These are phyloP conservation scores for Cardiospermum halicacabum DNA, from an alignment of 345 rosid species.

Conservation along the genomic window DNA sequence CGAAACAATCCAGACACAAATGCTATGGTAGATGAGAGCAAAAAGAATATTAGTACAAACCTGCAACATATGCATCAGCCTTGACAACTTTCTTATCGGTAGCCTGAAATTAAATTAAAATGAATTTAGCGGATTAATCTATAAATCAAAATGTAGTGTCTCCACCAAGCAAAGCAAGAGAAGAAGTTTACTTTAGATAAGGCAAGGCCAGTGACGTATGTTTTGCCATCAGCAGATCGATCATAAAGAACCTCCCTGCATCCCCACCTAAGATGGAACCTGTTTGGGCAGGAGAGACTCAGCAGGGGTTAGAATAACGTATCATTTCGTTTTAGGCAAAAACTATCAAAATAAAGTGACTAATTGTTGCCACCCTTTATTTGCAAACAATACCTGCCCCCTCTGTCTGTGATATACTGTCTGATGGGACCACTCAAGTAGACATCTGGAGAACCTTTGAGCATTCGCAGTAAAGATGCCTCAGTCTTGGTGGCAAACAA, in stretches of 20 bases:
- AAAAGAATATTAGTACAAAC: conserved; percentile 25
- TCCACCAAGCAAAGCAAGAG: conserved; percentile 2
- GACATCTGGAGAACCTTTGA: conserved; percentile 94
- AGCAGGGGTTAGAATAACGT: not conserved
- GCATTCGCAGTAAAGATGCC: conserved; percentile 97
- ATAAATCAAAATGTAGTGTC: not conserved
- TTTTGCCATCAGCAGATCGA: conserved; percentile 56
- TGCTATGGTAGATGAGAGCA: not conserved
- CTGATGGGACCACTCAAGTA: conserved; percentile 93
- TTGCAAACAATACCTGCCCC: conserved; percentile 61
- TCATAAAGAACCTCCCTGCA: conserved; percentile 84
- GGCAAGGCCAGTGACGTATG: conserved; percentile 75
- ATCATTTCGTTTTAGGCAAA: not conserved
- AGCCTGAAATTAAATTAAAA: conserved; percentile 50
- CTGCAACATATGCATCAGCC: conserved; percentile 98
- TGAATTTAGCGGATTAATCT: too few species aligned
- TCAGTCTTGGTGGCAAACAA: conserved; percentile 98
- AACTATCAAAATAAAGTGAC: not conserved
- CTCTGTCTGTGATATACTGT: conserved; percentile 77
- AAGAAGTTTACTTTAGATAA: conserved; percentile 66
- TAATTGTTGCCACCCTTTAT: conserved; percentile 2
- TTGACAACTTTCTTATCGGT: conserved; percentile 67
- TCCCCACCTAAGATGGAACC: conserved; percentile 99
- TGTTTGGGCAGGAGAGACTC: conserved; percentile 32
- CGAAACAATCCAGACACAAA: not conserved